These are phyloP conservation scores for Camelina sativa DNA, from an alignment of 345 rosid genomes.

Conservation along the genomic window DNA sequence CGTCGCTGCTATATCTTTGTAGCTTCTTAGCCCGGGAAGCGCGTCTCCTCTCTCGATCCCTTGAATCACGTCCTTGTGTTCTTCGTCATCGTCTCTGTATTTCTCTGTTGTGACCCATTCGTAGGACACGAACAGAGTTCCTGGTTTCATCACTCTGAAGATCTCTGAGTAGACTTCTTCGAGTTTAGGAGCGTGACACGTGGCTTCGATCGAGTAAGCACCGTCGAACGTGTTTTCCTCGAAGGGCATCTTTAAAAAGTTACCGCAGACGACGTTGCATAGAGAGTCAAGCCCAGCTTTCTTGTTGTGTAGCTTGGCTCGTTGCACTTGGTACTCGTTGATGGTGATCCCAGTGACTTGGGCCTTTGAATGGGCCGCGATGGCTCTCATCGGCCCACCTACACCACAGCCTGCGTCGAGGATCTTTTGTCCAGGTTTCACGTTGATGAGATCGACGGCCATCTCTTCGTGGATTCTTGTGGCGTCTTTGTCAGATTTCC, in stretches of 20 bases:
- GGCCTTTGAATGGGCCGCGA: slow-evolving; percentile 87
- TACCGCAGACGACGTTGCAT: slow-evolving; percentile 87
- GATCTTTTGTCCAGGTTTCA: slow-evolving; percentile 58
- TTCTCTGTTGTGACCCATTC: slow-evolving; percentile 95
- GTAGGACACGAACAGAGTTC: slow-evolving; percentile 73
- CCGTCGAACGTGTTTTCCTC: slow-evolving; percentile 79
- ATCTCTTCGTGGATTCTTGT: slow-evolving; percentile 87
- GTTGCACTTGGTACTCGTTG: slow-evolving; percentile 92
- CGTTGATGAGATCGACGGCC: slow-evolving; percentile 84
- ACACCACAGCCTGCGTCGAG: slow-evolving; percentile 96
- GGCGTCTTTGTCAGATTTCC: slow-evolving; percentile 81
- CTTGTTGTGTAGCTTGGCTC: slow-evolving; percentile 85
- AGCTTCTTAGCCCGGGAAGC: slow-evolving; percentile 76
- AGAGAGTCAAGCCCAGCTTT: slow-evolving; percentile 79
- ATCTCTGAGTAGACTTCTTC: slow-evolving; percentile 89
- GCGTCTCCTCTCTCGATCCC: slow-evolving; percentile 95
- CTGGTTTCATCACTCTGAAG: slow-evolving; percentile 82
- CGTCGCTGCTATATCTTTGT: slow-evolving; percentile 60
- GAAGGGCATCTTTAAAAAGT: slow-evolving; percentile 91
- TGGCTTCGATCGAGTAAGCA: slow-evolving; percentile 96
- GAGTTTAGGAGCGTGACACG: slow-evolving; percentile 94
- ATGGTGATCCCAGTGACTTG: slow-evolving; percentile 89
- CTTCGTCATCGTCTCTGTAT: slow-evolving; percentile 50
- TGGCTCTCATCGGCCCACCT: slow-evolving; percentile 99
- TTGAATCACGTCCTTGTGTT: slow-evolving; percentile 78